Percentiles rank a stretch among this genome's conserved stretches.
Evolutionary conservation across 2,329 filamentous ascomycete genomes (phyloP).

Genomic region (Arachnopeziza araneosa): DNA sequence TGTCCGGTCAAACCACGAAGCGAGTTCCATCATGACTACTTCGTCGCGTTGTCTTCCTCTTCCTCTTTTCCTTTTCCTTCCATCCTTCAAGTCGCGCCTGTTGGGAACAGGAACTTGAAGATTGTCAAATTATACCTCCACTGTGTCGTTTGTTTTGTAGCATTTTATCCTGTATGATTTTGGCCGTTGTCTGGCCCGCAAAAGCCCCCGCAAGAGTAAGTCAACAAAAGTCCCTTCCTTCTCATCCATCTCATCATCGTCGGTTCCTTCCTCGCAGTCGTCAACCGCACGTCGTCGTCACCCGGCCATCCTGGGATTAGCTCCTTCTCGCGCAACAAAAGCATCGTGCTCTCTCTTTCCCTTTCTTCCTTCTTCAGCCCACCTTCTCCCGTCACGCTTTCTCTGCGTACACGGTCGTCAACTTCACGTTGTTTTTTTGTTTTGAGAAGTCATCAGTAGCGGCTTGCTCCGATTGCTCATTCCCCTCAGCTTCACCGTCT

Average conservation of each 20-base stretch:
- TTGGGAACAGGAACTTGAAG: not conserved
- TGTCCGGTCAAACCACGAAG: not conserved
- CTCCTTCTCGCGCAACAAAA: not conserved
- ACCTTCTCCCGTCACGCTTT: conserved; percentile 11
- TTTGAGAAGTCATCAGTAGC: conserved; percentile 14
- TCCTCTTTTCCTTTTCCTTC: not conserved
- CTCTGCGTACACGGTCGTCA: not conserved
- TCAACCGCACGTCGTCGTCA: not conserved
- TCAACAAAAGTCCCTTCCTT: conserved; percentile 1
- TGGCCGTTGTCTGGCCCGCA: not conserved
- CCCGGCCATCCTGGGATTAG: not conserved
- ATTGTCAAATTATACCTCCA: too few species aligned
- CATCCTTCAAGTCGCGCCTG: too few species aligned
- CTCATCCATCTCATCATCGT: not conserved
- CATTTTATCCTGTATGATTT: not conserved
- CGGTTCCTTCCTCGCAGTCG: not conserved
- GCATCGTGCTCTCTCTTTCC: conserved; percentile 1
- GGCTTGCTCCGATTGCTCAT: conserved; percentile 26
- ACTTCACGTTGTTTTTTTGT: conserved; percentile 6
- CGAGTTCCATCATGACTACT: not conserved
- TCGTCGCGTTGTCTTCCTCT: not conserved
- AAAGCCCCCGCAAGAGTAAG: not conserved
- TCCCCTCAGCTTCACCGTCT: conserved; percentile 7
- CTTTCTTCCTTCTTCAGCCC: not conserved
- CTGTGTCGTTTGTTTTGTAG: not conserved